Base-by-base conservation (phyloP, 176 grass and related monocot genomes). In the Zoysia japonica region DNA sequence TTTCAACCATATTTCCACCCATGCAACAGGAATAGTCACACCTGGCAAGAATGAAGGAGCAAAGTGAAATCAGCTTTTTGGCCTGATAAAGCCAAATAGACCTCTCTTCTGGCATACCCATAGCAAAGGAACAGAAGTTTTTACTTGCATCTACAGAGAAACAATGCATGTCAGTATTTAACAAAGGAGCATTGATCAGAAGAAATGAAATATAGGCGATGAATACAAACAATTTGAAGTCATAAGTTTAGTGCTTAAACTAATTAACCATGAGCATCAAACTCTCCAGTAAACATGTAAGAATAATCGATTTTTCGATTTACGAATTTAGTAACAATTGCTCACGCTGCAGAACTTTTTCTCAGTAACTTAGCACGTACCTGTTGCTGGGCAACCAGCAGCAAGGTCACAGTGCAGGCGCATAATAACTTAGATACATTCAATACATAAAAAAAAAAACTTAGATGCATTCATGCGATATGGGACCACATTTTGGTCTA, bases 41-140 rank as follows among this genome's bases (percentile, higher is more conserved):
- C 67, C 87, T 77, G 11, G 89, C 82, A 85, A 97, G 87, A 83
- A 97, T 87, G 63, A 82, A 81, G 80, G 81, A 90, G 74, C 95
- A 97, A 19, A 97, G 90, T 49, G 91, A 94, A 88, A 97, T 74
- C 61, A 97, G 67, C 71, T 47, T 92, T 71, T 92, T 89, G 70
- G 91, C 51, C 78, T 97, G 95, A 84, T 92, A 94, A 64, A 88
- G 87, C 95, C 95, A 97, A 81, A 87, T 81, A 68, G 89, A 97
- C 72, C 73, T 97, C 78, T 94, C 95, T 82, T 92, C 87, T 48
- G 65, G 77, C 2, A 56, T 69, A 76, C 95, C 85, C 78, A 92
- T 54, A 63, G 87, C 85, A 55, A 97, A 73, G 14, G 85, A 92
- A 80, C 95, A 97, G 67, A 92, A 94, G 55, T 89, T 94, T 81